Percentiles rank a stretch among this genome's conserved stretches.
Conservation (phyloP, 495 filamentous ascomycete species). For the Immersiella caudata region DNA sequence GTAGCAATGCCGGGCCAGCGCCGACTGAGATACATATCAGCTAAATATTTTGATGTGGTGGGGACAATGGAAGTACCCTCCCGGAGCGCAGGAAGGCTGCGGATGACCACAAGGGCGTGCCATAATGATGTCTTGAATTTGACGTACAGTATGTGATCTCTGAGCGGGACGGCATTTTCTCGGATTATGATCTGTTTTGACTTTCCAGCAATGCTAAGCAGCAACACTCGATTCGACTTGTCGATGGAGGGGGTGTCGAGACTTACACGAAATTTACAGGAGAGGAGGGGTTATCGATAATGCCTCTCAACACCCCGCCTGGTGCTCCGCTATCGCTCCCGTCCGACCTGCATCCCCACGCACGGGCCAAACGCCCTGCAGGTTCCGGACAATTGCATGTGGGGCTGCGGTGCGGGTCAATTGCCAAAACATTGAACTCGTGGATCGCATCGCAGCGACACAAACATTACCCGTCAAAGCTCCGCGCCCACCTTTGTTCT, state of each 20-base stretch:
- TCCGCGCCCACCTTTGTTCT: neutral
- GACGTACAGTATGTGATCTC: neutral
- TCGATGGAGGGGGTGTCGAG: neutral
- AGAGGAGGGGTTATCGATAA: neutral
- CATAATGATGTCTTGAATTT: neutral
- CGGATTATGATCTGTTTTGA: neutral
- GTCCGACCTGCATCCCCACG: neutral
- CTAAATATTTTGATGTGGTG: neutral
- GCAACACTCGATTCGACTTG: neutral
- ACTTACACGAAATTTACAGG: no score
- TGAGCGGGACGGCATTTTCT: neutral
- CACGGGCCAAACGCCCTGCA: neutral
- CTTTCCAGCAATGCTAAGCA: neutral
- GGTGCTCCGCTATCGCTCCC: neutral
- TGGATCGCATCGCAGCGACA: neutral
- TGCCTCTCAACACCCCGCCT: neutral
- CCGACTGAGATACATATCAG: conserved; percentile 41
- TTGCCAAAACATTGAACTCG: conserved; percentile 4
- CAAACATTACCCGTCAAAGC: neutral
- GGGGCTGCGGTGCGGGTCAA: neutral
- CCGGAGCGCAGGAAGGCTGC: neutral
- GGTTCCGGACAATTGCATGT: neutral
- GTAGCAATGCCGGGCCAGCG: conserved; percentile 82
- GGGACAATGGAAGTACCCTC: neutral
- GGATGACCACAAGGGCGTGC: neutral